Evolutionary conservation across 495 filamentous ascomycete genomes (phyloP).

Genomic region (Astrothelium macrocarpum): DNA sequence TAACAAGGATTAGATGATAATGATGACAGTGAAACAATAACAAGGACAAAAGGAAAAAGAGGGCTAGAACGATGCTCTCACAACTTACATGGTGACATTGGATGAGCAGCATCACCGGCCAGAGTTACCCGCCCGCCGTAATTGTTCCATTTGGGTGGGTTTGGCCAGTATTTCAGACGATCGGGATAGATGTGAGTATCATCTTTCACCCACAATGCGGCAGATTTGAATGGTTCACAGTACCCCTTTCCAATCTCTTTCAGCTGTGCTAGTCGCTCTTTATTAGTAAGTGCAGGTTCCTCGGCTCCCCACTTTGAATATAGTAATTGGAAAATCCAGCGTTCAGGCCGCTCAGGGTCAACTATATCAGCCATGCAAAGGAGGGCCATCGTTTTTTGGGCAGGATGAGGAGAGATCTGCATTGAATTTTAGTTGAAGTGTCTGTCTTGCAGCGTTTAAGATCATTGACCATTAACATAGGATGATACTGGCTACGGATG

Average conservation of each 20-base stretch:
- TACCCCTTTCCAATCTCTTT: neutral
- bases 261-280: neutral
- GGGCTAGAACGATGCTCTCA: neutral
- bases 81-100: constrained; percentile 5
- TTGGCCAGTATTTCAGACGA: neutral
- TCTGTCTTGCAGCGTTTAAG: neutral
- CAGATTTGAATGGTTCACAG: constrained; percentile 3
- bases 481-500: neutral
- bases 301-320: neutral
- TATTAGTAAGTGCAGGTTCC: neutral
- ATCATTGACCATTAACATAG: neutral
- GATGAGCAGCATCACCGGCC: constrained; percentile 10
- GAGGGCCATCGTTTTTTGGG: neutral
- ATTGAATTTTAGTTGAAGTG: neutral
- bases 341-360: neutral
- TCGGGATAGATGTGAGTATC: constrained; percentile 3
- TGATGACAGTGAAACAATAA: neutral
- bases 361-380: neutral
- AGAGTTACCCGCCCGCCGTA: constrained; percentile 6
- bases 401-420: constrained; percentile 1
- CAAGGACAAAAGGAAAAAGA: neutral
- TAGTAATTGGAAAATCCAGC: neutral
- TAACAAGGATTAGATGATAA: neutral
- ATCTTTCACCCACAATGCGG: neutral
- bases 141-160: constrained; percentile 6